A percentile compares a stretch with the other conserved stretches of the same genome.
phyloP scores from a whole-genome alignment of 2,329 filamentous ascomycete species.

The Fusarium veterinarium region DNA sequence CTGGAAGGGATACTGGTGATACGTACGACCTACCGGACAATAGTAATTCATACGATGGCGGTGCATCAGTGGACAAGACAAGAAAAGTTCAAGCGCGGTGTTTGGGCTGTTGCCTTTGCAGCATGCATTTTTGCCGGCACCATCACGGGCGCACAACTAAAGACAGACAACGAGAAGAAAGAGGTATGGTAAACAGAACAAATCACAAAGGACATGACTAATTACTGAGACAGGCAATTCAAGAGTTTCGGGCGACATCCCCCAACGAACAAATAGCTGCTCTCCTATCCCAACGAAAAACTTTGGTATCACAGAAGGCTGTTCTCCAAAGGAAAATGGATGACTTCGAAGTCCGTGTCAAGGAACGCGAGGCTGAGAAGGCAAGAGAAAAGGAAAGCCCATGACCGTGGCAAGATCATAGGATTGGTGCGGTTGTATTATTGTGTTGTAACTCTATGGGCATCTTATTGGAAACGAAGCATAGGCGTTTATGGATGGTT shows the following conservation, averaged over 20 bases:
- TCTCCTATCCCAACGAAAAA: constrained; percentile 56
- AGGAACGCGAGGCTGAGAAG: constrained; percentile 50
- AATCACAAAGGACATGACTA: neutral
- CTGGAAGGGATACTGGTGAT: constrained; percentile 47
- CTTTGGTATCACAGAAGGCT: constrained; percentile 53
- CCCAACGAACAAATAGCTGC: constrained; percentile 58
- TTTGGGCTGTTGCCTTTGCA: constrained; percentile 58
- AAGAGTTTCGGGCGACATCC: constrained; percentile 53
- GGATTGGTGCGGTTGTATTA: constrained; percentile 11
- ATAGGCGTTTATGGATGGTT: constrained; percentile 25
- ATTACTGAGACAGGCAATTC: constrained; percentile 45
- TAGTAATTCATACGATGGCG: constrained; percentile 20
- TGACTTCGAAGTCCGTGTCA: constrained; percentile 53
- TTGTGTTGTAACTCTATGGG: constrained; percentile 22
- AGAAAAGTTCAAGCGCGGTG: constrained; percentile 50
- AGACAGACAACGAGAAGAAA: constrained; percentile 60
- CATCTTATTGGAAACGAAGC: constrained; percentile 5
- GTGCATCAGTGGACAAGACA: constrained; percentile 45
- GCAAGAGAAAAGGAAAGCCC: constrained; percentile 31
- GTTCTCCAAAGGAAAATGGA: constrained; percentile 57
- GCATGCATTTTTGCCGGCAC: constrained; percentile 60
- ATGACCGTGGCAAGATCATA: neutral
- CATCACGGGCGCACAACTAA: constrained; percentile 62
- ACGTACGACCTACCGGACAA: neutral
- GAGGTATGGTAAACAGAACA: constrained; percentile 47